Evolutionary conservation across 2,329 filamentous ascomycete species (phyloP), one percentile per base, ranked within the genome.

Genomic region (Chaetomium globosum): DNA sequence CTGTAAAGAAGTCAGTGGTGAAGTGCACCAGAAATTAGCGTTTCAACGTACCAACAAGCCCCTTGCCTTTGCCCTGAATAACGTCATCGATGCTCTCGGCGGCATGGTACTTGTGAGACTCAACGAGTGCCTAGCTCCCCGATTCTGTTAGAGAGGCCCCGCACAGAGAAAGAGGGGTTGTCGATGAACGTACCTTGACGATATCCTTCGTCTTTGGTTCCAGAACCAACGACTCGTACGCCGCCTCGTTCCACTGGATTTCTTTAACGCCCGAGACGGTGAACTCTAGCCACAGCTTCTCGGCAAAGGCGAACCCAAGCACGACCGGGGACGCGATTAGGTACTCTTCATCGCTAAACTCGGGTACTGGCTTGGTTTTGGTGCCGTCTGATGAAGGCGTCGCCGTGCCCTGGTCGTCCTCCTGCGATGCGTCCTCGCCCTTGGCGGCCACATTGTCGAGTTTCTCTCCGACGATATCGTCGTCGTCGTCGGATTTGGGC

Each of bases 241-340:
- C 93, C 16, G 87, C 83, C 51, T 90, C 86, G 72, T 96, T 94
- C 91, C 91, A 97, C 43, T 87, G 83, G 67, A 97, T 94, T 4
- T 96, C 90, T 53, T 86, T 85, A 67, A 97, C 84, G 0, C 89
- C 88, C 0, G 89, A 91, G 23, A 97, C 88, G 0, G 87, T 88
- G 72, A 97, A 92, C 75, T 97, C 92, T 0, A 96, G 84, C 93
- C 93, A 97, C 10, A 92, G 81, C 78, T 96, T 97, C 77, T 96
- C 92, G 0, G 86, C 87, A 75, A 97, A 96, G 0, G 91, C 87
- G 72, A 96, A 97, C 0, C 93, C 93, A 1, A 96, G 83, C 0
- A 96, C 91, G 0, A 96, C 88, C 0, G 93, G 90, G 1, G 91
- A 94, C 1, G 92, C 88, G 57, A 96, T 89, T 6, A 97, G 80